Evolutionary conservation across 768 basidiomycete species (phyloP).

Genomic region (Lactarius akahatsu): DNA sequence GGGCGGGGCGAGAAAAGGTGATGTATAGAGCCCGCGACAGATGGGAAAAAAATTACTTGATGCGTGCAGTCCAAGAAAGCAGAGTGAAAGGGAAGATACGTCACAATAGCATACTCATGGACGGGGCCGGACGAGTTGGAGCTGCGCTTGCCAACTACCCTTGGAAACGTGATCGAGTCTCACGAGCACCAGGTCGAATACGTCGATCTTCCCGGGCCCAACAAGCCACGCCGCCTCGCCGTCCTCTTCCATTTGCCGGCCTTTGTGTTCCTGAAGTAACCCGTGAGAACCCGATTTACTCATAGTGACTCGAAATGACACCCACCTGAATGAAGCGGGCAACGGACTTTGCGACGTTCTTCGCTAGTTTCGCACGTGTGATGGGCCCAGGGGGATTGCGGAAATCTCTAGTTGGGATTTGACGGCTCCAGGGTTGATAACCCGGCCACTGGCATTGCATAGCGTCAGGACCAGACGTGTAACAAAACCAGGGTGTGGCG

Average conservation of each 20-base stretch:
- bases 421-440: conserved; percentile 73
- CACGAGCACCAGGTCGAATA: conserved; percentile 70
- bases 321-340: conserved; percentile 63
- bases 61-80: neutral
- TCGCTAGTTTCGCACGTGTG: conserved; percentile 72
- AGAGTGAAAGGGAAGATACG: neutral
- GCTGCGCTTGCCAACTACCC: conserved; percentile 80
- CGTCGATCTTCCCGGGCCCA: conserved; percentile 52
- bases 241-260: conserved; percentile 60
- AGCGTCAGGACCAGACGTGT: conserved; percentile 16
- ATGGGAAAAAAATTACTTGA: neutral
- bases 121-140: conserved; percentile 45
- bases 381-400: conserved; percentile 75
- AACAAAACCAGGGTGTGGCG: conserved; percentile 17
- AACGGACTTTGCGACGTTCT: conserved; percentile 77
- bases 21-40: neutral
- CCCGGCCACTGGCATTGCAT: conserved; percentile 64
- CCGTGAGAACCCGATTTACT: neutral
- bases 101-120: conserved; percentile 3
- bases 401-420: conserved; percentile 82
- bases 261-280: conserved; percentile 46
- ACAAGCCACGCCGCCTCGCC: conserved; percentile 62
- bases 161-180: conserved; percentile 81
- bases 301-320: conserved; percentile 13
- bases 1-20: neutral